phyloP scores from a whole-genome alignment of 345 rosid genomes.

The Aquilaria yunnanensis region DNA sequence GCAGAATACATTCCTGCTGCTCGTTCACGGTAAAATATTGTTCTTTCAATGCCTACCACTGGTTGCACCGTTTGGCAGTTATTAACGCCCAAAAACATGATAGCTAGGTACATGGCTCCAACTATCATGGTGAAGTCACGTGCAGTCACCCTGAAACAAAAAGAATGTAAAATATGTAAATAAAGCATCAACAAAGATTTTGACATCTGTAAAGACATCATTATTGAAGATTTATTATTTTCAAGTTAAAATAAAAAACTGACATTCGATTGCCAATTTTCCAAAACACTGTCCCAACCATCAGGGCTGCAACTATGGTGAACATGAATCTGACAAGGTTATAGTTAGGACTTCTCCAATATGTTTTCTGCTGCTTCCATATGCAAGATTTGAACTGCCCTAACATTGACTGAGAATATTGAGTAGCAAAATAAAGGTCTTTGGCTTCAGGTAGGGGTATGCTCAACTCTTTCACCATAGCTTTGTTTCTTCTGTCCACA shows the following conservation, averaged over 20 bases:
- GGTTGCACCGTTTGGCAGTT: slow-evolving; percentile 69
- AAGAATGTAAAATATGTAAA: not conserved
- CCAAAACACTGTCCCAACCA: slow-evolving; percentile 66
- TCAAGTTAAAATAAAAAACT: slow-evolving; percentile 2
- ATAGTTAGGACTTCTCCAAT: slow-evolving; percentile 76
- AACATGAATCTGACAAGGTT: slow-evolving; percentile 52
- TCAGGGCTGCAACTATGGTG: slow-evolving; percentile 41
- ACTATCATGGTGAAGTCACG: slow-evolving; percentile 51
- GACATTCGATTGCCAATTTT: slow-evolving; percentile 49
- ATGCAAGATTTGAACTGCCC: slow-evolving; percentile 64
- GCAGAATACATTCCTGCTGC: slow-evolving; percentile 76
- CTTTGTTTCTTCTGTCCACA: slow-evolving; percentile 48
- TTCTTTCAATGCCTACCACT: slow-evolving; percentile 56
- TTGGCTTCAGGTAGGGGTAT: slow-evolving; percentile 40
- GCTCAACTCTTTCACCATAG: slow-evolving; percentile 46
- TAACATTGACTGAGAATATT: slow-evolving; percentile 39
- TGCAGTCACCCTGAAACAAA: slow-evolving; percentile 29
- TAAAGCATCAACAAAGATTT: not conserved
- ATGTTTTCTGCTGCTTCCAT: slow-evolving; percentile 70
- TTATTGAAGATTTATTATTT: not conserved
- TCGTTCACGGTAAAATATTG: slow-evolving; percentile 65
- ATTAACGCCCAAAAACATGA: slow-evolving; percentile 57
- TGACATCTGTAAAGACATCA: not conserved
- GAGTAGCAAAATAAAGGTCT: slow-evolving; percentile 44
- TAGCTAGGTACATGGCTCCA: slow-evolving; percentile 65